Evolutionary conservation across 495 filamentous ascomycete species (phyloP).

Genomic region (Parathielavia hyrcaniae): DNA sequence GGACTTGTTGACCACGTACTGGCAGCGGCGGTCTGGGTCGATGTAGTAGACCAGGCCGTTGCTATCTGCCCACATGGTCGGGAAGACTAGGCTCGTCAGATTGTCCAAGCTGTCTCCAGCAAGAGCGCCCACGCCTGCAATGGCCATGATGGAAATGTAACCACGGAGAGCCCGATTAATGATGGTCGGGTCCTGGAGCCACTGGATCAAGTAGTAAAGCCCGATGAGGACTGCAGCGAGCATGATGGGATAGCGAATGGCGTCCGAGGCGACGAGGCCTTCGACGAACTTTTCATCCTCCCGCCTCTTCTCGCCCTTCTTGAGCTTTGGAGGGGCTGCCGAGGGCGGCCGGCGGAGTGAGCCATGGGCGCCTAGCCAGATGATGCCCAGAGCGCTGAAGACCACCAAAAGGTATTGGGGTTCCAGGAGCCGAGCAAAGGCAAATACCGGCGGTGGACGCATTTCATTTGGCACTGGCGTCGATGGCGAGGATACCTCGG

Average conservation of each 20-base stretch:
- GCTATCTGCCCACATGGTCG: conserved; percentile 49
- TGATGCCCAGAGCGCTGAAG: conserved; percentile 38
- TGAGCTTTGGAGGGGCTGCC: conserved; percentile 55
- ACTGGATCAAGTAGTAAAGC: conserved; percentile 86
- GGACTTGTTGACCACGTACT: conserved; percentile 20
- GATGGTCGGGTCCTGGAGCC: conserved; percentile 70
- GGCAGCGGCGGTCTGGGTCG: conserved; percentile 30
- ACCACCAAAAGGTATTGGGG: conserved; percentile 38
- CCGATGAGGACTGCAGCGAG: conserved; percentile 67
- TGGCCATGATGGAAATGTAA: conserved; percentile 76
- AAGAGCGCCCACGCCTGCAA: conserved; percentile 65
- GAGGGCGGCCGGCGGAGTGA: conserved; percentile 69
- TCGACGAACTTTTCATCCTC: conserved; percentile 66
- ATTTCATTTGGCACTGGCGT: neutral
- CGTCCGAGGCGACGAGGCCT: conserved; percentile 72
- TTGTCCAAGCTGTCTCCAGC: conserved; percentile 62
- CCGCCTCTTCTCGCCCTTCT: conserved; percentile 40
- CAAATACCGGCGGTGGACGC: conserved; percentile 3
- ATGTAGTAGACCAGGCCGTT: conserved; percentile 44
- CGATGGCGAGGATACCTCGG: conserved; percentile 3
- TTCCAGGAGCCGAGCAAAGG: conserved; percentile 46
- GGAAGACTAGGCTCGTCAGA: conserved; percentile 64
- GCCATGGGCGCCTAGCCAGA: conserved; percentile 43
- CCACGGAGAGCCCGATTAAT: conserved; percentile 77
- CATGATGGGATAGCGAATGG: conserved; percentile 77